Evolutionary conservation across 108 stramenopile species (phyloP).

Genomic region (Nitzschia sp.): DNA sequence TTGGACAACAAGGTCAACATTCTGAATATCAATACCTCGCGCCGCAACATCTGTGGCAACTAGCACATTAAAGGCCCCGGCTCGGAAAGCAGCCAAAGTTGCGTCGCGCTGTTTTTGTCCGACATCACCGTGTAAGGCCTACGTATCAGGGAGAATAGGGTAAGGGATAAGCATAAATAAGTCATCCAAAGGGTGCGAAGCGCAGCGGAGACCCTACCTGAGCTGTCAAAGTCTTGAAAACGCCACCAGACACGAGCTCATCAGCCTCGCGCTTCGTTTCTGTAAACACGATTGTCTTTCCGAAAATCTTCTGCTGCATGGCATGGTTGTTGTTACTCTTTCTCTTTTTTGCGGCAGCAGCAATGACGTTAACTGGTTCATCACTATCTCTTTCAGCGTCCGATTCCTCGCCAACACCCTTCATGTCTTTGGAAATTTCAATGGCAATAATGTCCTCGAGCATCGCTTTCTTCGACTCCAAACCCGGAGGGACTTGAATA

Average conservation of each 20-base stretch:
- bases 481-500: slow-evolving; percentile 90
- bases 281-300: slow-evolving; percentile 98
- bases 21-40: slow-evolving; percentile 97
- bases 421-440: slow-evolving; percentile 84
- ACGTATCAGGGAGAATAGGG: background rate
- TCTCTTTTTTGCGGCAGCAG: slow-evolving; percentile 82
- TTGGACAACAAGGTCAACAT: slow-evolving; percentile 97
- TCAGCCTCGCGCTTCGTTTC: slow-evolving; percentile 94
- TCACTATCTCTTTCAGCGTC: slow-evolving; percentile 41
- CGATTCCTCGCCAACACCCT: slow-evolving; percentile 54
- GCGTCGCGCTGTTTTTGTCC: slow-evolving; percentile 97
- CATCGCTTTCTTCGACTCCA: slow-evolving; percentile 71
- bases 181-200: too few relatives aligned
- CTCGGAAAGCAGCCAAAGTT: slow-evolving; percentile 93
- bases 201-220: slow-evolving; percentile 46
- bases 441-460: slow-evolving; percentile 93
- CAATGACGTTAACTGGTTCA: slow-evolving; percentile 82
- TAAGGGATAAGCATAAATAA: too few relatives aligned
- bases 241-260: slow-evolving; percentile 88
- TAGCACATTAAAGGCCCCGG: slow-evolving; percentile 93
- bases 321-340: slow-evolving; percentile 61
- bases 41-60: slow-evolving; percentile 99
- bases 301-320: slow-evolving; percentile 92
- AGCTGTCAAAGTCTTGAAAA: slow-evolving; percentile 87
- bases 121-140: slow-evolving; percentile 99